Evolutionary conservation across 1,284 basidiomycete species (phyloP).

Genomic region (Cutaneotrichosporon cutaneum): DNA sequence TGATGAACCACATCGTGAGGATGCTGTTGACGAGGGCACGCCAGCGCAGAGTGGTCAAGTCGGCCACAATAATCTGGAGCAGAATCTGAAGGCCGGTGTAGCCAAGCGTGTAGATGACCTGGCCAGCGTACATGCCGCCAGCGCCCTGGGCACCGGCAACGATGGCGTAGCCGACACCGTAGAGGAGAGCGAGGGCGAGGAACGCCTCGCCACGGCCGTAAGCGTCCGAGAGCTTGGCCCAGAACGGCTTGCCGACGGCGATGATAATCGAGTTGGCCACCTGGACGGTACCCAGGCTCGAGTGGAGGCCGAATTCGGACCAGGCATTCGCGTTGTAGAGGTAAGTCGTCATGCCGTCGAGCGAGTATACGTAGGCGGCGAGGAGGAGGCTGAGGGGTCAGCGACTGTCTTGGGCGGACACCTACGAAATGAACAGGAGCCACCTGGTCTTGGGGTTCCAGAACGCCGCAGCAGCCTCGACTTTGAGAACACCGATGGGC

Average conservation of each 20-base stretch:
- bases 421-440: slow-evolving; percentile 63
- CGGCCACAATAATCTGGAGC: slow-evolving; percentile 71
- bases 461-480: slow-evolving; percentile 47
- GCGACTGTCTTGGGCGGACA: slow-evolving; percentile 20
- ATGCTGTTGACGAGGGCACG: slow-evolving; percentile 67
- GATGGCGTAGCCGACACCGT: slow-evolving; percentile 40
- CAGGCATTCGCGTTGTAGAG: slow-evolving; percentile 65
- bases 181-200: slow-evolving; percentile 49
- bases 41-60: slow-evolving; percentile 76
- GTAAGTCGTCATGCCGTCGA: slow-evolving; percentile 66
- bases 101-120: slow-evolving; percentile 52
- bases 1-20: slow-evolving; percentile 67
- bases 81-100: slow-evolving; percentile 67
- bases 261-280: slow-evolving; percentile 56
- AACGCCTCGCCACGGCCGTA: slow-evolving; percentile 60
- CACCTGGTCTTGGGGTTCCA: slow-evolving; percentile 57
- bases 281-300: slow-evolving; percentile 62
- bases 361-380: slow-evolving; percentile 71
- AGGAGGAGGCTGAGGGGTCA: slow-evolving; percentile 56
- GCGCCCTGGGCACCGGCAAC: slow-evolving; percentile 36
- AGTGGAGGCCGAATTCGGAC: slow-evolving; percentile 58
- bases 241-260: slow-evolving; percentile 71
- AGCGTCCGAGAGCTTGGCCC: slow-evolving; percentile 75
- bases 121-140: slow-evolving; percentile 34
- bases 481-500: slow-evolving; percentile 39